Percentiles rank a stretch among this genome's conserved stretches.
phyloP scores from a whole-genome alignment of 164 flowering plant species.

The Taxillus chinensis region DNA sequence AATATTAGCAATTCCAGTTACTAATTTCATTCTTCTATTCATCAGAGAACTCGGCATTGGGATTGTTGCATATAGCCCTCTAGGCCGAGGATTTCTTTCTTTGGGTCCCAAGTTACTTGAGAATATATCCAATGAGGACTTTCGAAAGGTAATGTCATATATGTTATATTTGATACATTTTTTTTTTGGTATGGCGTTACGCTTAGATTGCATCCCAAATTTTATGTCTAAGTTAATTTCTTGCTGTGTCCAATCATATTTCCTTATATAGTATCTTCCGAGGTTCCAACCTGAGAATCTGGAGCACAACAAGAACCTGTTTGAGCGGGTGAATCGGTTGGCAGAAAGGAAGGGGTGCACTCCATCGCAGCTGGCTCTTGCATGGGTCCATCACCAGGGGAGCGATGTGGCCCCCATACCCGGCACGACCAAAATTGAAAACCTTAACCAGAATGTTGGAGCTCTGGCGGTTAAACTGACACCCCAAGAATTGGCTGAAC shows the following conservation, averaged over 20 bases:
- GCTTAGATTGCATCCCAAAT: too few relatives aligned
- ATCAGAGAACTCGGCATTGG: constrained; percentile 2
- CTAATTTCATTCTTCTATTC: background rate
- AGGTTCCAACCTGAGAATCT: constrained; percentile 3
- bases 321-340: background rate
- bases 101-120: background rate
- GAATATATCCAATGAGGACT: background rate
- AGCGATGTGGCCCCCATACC: background rate
- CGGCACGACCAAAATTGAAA: background rate
- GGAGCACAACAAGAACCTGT: background rate
- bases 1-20: background rate
- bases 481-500: background rate
- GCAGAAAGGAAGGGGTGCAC: constrained; percentile 1
- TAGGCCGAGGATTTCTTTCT: background rate
- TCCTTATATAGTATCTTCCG: background rate
- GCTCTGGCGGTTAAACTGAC: background rate
- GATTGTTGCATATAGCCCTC: background rate
- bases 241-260: too few relatives aligned
- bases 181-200: too few relatives aligned
- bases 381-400: constrained; percentile 6
- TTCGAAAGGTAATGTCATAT: background rate
- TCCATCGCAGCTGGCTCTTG: constrained; percentile 1
- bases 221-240: too few relatives aligned
- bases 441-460: constrained; percentile 1
- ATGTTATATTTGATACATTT: too few relatives aligned